Conservation (phyloP, 1,284 basidiomycete species). For the Meira nashicola region DNA sequence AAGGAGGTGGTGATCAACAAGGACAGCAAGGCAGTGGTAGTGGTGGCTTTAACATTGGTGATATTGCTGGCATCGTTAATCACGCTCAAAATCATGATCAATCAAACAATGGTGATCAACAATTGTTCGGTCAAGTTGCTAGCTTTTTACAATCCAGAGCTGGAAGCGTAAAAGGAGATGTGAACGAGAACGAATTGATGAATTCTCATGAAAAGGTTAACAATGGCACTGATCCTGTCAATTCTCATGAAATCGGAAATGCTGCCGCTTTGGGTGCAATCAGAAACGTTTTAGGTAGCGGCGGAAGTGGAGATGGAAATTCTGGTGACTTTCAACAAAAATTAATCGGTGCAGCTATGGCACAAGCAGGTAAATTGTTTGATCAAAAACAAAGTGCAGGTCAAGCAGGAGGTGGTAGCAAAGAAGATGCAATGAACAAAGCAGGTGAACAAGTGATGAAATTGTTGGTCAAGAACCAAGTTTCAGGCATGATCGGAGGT, state of each 20-base stretch:
- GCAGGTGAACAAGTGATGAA: constrained; percentile 49
- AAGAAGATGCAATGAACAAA: constrained; percentile 52
- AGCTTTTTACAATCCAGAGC: constrained; percentile 30
- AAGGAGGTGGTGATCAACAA: neutral
- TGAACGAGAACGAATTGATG: constrained; percentile 37
- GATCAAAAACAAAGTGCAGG: constrained; percentile 45
- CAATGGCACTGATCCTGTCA: constrained; percentile 27
- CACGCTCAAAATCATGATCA: constrained; percentile 30
- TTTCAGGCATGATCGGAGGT: constrained; percentile 27
- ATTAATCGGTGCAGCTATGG: constrained; percentile 33
- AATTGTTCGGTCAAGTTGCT: constrained; percentile 28
- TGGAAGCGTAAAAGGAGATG: constrained; percentile 25
- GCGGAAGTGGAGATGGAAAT: constrained; percentile 16
- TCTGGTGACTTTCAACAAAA: constrained; percentile 30
- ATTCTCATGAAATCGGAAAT: constrained; percentile 35
- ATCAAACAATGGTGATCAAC: constrained; percentile 25
- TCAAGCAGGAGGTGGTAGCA: constrained; percentile 38
- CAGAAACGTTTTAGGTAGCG: constrained; percentile 29
- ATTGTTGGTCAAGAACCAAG: constrained; percentile 46
- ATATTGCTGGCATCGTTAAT: constrained; percentile 20
- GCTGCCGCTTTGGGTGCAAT: constrained; percentile 42
- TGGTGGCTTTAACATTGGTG: constrained; percentile 35
- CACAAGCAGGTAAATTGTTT: constrained; percentile 37
- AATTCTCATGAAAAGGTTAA: constrained; percentile 37
- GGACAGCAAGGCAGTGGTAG: constrained; percentile 8